phyloP scores from a whole-genome alignment of 129 eudicot species.

The Oenanthe sinensis region DNA sequence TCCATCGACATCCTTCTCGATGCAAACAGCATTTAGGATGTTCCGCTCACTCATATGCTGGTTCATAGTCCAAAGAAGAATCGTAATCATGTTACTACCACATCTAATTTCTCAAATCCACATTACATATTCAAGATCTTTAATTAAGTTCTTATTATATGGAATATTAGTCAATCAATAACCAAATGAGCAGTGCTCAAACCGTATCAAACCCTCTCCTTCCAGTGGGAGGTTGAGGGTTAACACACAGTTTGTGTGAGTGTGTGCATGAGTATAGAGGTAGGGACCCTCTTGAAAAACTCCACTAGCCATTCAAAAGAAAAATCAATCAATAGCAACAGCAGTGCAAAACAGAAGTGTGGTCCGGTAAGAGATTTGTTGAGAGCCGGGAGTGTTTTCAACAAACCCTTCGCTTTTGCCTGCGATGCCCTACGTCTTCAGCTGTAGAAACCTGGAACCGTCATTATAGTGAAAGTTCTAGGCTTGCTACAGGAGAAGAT shows the following conservation, averaged over 20 bases:
- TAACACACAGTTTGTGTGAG: no score
- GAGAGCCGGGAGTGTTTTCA: no score
- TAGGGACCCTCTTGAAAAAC: no score
- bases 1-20: constrained; percentile 96
- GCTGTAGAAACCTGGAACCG: no score
- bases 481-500: no score
- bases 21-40: constrained; percentile 69
- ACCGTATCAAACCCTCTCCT: neutral
- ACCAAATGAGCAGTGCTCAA: neutral
- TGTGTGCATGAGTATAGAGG: no score
- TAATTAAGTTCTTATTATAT: neutral
- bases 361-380: no score
- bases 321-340: neutral
- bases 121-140: neutral
- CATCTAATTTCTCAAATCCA: neutral
- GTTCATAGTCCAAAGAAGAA: neutral
- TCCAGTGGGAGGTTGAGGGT: neutral
- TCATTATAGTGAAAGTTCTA: no score
- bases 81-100: neutral
- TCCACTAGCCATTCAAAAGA: neutral
- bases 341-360: neutral
- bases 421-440: no score
- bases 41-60: constrained; percentile 91
- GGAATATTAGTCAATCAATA: neutral
- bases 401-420: no score